Base-by-base conservation (phyloP, 169 alveolate genomes). In the Plasmodium vivax region DNA sequence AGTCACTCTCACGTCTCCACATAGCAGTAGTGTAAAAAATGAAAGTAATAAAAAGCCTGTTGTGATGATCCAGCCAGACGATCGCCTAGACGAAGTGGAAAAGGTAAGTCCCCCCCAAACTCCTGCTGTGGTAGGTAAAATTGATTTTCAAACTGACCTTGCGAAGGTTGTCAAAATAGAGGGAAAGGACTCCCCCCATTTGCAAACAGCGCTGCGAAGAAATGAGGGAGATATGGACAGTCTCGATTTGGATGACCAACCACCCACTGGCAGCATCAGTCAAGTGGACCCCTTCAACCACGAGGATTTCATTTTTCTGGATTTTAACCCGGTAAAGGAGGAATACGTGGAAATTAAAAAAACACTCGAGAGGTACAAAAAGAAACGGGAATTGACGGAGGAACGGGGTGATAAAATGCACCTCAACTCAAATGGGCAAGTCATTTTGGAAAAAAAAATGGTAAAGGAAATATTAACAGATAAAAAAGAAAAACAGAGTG, bases 341-440 rank as follows among this genome's bases (percentile, higher is more conserved):
- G 85, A 85, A 6, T 85, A 85, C 47, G 23, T 45, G 30, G 84
- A 72, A 85, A 85, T 85, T 47, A 71, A 85, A 47, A 75, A 85
- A 43, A 72, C 74, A 19, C 41, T 85, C 36, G 36, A 45, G 30
- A 73, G 10, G 4, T 74, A 72, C 38, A 58, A 16, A 19, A 30
- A 72, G 2, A 47, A 45, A 41, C 10, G 36, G 5, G 68, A 43
- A 41, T 41, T 47, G 10, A 41, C 68, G 41, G 75, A 34, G 32
- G 32, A 23, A 16, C 30, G 34, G 38, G 32, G 45, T 30, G 92
- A 83, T n/a, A n/a, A 56, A 38, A 34, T 34, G 30, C 3, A 23
- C 27, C 14, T 6, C 23, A n/a, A 85, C 27, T 27, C 43, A 32
- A 85, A 72, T 45, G 23, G 54, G 51, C 36, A 71, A 23, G 32